Evolutionary conservation across 805 yeast genomes (phyloP), one percentile per base, ranked within the genome.

Genomic region (Candida xyloterini): DNA sequence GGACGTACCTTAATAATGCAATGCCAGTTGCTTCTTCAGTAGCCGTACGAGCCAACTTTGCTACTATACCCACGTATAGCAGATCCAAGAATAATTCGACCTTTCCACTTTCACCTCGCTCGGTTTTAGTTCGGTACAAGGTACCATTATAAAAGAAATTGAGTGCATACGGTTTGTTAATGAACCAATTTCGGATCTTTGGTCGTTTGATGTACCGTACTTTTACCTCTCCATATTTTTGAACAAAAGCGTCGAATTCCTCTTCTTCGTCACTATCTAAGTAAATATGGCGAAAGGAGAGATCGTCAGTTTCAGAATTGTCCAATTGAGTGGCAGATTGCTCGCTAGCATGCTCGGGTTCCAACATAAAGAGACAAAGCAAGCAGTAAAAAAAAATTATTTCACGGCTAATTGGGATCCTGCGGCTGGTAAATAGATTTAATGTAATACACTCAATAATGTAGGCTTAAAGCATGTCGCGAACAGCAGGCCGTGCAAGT

Each of bases 51-150:
- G 85, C 84, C 30, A 79, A 58, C 41, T 76, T 76, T 15, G 83
- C 75, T 21, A 77, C 75, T 33, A 80, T 73, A 3, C 83, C 85
- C 45, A 79, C 85, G 51, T 79, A 79, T 44, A 78, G 60, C 59
- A 81, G 66, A 56, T 80, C 86, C 35, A 79, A 56, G 48, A 80
- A 80, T 57, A 80, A 66, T 53, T 80, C 85, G 11, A 74, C 66
- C 35, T 68, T 68, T 1, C 70, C 67, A 10, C 79, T 67, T 31
- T 53, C 59, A 0, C 74, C 60, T 22, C 84, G 56, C 52, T 79
- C 84, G 10, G 70, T 71, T 45, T 64, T 69, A 2, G 84, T 78
- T 13, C 84, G 60, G 53, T 65, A 77, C 16, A 80, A 58, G 4
- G 65, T 68, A 0, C 82, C 83, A 38, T 78, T 70, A 44, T 75